Percentiles rank a stretch among this genome's conserved stretches.
These are phyloP conservation scores for Apiospora rasikravindrae DNA, from an alignment of 2,329 filamentous ascomycete species.

Conservation along the genomic window DNA sequence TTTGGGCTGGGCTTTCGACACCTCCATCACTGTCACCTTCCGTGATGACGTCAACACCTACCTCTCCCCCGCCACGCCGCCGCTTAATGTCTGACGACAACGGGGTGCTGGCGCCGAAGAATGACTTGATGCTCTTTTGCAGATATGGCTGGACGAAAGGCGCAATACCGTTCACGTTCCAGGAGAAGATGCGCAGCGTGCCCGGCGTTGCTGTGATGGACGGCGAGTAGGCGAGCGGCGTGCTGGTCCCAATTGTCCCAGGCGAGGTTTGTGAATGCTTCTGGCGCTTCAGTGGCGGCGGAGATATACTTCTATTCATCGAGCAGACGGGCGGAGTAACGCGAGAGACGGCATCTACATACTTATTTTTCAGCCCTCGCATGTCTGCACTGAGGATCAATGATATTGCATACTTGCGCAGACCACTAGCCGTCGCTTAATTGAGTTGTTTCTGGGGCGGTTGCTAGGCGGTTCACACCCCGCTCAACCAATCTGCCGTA, in stretches of 20 bases:
- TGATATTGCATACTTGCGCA: too few species aligned
- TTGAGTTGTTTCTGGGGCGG: not conserved
- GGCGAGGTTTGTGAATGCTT: not conserved
- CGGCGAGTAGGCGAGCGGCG: not conserved
- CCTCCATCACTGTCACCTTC: not conserved
- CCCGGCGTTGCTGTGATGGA: not conserved
- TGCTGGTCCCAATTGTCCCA: not conserved
- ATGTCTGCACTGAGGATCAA: too few species aligned
- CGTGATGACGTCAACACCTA: not conserved
- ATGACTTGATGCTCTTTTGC: slow-evolving; percentile 21
- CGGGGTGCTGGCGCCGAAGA: slow-evolving; percentile 35
- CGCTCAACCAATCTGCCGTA: too few species aligned
- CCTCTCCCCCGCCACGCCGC: not conserved
- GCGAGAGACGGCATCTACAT: too few species aligned
- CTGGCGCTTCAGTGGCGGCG: not conserved
- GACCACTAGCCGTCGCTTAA: too few species aligned
- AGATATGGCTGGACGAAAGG: slow-evolving; percentile 22
- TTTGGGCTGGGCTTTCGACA: not conserved
- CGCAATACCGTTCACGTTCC: slow-evolving; percentile 26
- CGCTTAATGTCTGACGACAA: not conserved
- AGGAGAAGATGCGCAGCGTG: slow-evolving; percentile 23
- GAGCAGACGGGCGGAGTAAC: not conserved
- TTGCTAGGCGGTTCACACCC: too few species aligned
- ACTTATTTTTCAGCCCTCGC: too few species aligned
- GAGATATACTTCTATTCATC: slow-evolving; percentile 4